Evolutionary conservation across 805 yeast genomes (phyloP), one percentile per base, ranked within the genome.

Genomic region (Blastobotrys chiropterorum): DNA sequence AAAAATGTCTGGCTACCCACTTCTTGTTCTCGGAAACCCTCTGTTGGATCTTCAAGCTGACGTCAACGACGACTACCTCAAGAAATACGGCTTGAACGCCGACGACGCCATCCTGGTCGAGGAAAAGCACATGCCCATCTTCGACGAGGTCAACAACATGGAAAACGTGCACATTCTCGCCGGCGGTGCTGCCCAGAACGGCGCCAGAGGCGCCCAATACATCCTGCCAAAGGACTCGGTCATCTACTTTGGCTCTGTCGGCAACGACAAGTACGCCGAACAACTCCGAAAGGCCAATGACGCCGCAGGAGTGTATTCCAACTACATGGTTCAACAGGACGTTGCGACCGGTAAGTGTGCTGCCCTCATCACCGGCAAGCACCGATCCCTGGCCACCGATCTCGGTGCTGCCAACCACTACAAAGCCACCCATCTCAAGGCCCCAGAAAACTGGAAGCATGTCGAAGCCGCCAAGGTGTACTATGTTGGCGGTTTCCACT

Each of bases 171-270:
- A 81, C 63, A 72, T 82, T 56, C 81, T 92, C 61, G 99, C 99
- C 56, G 99, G 99, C 62, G 99, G 99, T 69, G 99, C 99, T 64
- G 99, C 97, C 55, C 99, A 94, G 76, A 94, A 94, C 77, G 82
- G 98, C 58, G 97, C 98, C 53, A 83, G 99, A 74, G 99, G 96
- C 67, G 98, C 98, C 48, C 97, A 92, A 67, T 92, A 88, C 73
- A 71, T 89, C 52, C 78, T 94, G 48, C 97, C 97, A 54, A 70
- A 74, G 46, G 71, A 81, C 61, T 82, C 92, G 31, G 98, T 94
- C 52, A 85, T 85, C 50, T 94, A 94, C 77, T 88, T 92, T 67
- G 99, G 99, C 51, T 85, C 96, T 48, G 98, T 92, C 56, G 99
- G 99, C 66, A 79, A 86, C 62, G 99, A 94, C 72, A 78, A 83